Evolutionary conservation across 371 early-diverging fungal genomes (phyloP), one percentile per base, ranked within the genome.

Genomic region (Mortierella sp.): DNA sequence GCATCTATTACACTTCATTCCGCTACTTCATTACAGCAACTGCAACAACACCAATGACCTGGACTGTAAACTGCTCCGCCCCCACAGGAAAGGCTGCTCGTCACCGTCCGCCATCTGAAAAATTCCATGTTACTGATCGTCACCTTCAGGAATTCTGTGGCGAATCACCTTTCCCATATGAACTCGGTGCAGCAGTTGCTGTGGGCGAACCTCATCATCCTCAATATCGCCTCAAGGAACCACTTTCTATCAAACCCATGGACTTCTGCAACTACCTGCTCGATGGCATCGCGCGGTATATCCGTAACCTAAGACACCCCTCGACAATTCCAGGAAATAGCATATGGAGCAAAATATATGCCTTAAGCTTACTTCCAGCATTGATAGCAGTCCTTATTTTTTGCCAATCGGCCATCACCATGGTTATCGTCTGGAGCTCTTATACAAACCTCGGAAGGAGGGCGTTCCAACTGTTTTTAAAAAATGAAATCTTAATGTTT

Each of bases 401-500:
- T 63, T 66, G 66, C 53, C 70, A 73, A 13, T 58, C 63, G 63
- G 43, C 28, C 33, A 64, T 78, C n/a, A 55, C 74, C 1, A 16
- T 62, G 13, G 67, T 70, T 1, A 16, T 78, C 0, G 38, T 69
- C 10, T 63, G 65, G 67, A 73, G 58, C 22, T 60, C 74, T 4
- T 70, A 72, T 41, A 78, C 79, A 0, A 43, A 40, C 4, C 43
- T 69, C 9, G 79, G 79, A 24, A 40, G 59, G 24, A 69, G 74
- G 16, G 65, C 66, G 0, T 78, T 66, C n/a, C 61, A 66, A 24
- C 22, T 65, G 9, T 74, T 78, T 33, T 45, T 78, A 28, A 69
- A 66, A 7, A 64, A 74, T 24, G 67, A 74, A 45, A 79, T 79
- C 47, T 19, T 67, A n/a, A n/a, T 79, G 38, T 70, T 70, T 40